Base-by-base conservation (phyloP, 371 early-diverging fungal genomes). In the Circinella minor region DNA sequence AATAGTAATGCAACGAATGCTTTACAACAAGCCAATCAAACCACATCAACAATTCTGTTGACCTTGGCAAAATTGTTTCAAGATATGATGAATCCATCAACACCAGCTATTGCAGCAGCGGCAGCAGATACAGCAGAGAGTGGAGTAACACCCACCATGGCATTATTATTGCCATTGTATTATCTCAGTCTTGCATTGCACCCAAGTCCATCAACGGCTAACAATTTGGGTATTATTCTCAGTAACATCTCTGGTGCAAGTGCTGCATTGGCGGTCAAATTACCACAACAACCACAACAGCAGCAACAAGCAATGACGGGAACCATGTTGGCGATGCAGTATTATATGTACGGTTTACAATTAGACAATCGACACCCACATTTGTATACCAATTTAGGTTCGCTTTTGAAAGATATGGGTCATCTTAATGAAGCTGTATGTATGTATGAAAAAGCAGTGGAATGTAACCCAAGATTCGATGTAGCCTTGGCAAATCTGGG, bases 401-500 rank as follows among this genome's bases (percentile, higher is more conserved):
- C 94, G 5, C 80, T 95, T 9, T 85, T 95, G 38, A 95, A 95
- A 75, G 95, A 95, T 65, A 89, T 92, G 81, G 96, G 96, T 1
- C 92, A 94, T 66, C 77, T 94, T 65, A 82, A 85, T 20, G 94
- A 95, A 68, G 95, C 95, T 0, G 90, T 95, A 46, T 74, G 81
- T 15, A 95, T 95, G 92, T 97, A 97, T 73, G 91, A 95, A 71
- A 91, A 91, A 73, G 96, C 96, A 0, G 94, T 95, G 6, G 89
- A 93, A 67, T 89, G 85, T 67, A 94, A 94, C 72, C 94, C 95
- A 55, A 87, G 88, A 27, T 95, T 95, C 64, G 95, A 94, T 72
- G 95, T 96, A 57, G 97, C 96, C 5, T 81, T 96, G 61, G 96
- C 95, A 38, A 97, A 96, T 66, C 82, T 96, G 36, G 95, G 95